Evolutionary conservation across 2,329 filamentous ascomycete genomes (phyloP).

Genomic region (Penicillium sp.): DNA sequence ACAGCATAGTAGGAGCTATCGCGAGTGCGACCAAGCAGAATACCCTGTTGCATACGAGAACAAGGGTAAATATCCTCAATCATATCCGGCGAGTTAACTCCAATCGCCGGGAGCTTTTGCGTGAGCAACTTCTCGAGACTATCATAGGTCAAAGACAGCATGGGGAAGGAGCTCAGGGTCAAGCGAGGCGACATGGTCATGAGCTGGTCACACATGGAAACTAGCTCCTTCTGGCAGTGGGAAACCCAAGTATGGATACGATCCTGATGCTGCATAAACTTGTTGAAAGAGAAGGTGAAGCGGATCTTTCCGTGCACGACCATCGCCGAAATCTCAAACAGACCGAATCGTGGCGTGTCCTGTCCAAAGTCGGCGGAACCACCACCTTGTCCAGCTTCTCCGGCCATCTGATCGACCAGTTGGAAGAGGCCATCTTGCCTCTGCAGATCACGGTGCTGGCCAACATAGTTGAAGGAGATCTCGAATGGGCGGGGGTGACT

Average conservation of each 20-base stretch:
- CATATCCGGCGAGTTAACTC: conserved; percentile 30
- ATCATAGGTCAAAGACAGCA: conserved; percentile 44
- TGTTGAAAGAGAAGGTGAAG: conserved; percentile 51
- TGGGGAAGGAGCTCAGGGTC: conserved; percentile 45
- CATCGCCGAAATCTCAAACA: conserved; percentile 52
- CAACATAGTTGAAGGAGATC: conserved; percentile 43
- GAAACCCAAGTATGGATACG: conserved; percentile 44
- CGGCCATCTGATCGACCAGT: conserved; percentile 44
- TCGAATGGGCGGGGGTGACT: conserved; percentile 42
- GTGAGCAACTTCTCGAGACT: conserved; percentile 37
- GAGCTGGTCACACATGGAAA: conserved; percentile 26
- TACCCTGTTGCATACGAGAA: conserved; percentile 38
- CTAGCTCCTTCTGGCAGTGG: conserved; percentile 34
- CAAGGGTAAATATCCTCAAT: conserved; percentile 44
- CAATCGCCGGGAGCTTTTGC: conserved; percentile 37
- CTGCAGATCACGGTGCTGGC: conserved; percentile 43
- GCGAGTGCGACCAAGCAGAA: conserved; percentile 32
- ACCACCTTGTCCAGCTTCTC: conserved; percentile 44
- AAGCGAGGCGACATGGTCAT: conserved; percentile 21
- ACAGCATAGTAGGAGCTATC: conserved; percentile 37
- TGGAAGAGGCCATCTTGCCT: conserved; percentile 44
- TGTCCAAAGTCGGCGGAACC: conserved; percentile 45
- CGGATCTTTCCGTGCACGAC: conserved; percentile 46
- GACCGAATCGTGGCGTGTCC: conserved; percentile 44
- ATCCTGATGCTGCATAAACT: conserved; percentile 45